A percentile compares a stretch with the other conserved stretches of the same genome.
These are phyloP conservation scores for Xylaria telfairii DNA, from an alignment of 495 filamentous ascomycete species.

Conservation along the genomic window DNA sequence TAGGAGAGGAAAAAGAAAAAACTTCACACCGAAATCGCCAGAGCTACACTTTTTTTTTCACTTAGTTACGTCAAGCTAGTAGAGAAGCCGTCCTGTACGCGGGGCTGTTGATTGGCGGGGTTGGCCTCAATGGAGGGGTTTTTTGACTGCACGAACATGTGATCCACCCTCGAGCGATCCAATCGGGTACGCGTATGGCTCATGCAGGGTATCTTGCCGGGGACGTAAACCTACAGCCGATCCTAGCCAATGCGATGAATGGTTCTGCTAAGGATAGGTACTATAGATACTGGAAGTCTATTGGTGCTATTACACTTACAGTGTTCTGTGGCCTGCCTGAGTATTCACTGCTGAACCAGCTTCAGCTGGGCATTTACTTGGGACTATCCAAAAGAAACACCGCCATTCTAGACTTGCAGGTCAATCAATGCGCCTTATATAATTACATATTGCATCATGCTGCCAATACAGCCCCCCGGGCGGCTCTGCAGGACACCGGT, in stretches of 20 bases:
- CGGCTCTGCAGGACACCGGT: slow-evolving; percentile 4
- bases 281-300: not conserved
- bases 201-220: not conserved
- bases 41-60: slow-evolving; percentile 19
- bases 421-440: not conserved
- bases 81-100: slow-evolving; percentile 18
- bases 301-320: not conserved
- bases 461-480: not conserved
- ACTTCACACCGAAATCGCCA: slow-evolving; percentile 21
- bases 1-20: slow-evolving; percentile 12
- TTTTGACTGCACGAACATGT: slow-evolving; percentile 6
- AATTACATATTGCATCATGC: slow-evolving; percentile 1
- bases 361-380: slow-evolving; percentile 17
- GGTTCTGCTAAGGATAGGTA: not conserved
- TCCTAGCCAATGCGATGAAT: slow-evolving; percentile 10
- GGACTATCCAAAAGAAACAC: not conserved
- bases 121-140: slow-evolving; percentile 21
- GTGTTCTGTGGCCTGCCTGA: not conserved
- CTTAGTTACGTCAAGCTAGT: slow-evolving; percentile 24
- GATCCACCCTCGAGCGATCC: slow-evolving; percentile 13
- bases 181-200: slow-evolving; percentile 8
- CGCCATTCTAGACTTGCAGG: slow-evolving; percentile 18
- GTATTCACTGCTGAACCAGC: not conserved
- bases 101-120: slow-evolving; percentile 24
- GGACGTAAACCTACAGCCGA: slow-evolving; percentile 4